Percentiles rank a stretch among this genome's conserved stretches.
phyloP scores from a whole-genome alignment of 164 flowering plant genomes.

The Taxillus chinensis region DNA sequence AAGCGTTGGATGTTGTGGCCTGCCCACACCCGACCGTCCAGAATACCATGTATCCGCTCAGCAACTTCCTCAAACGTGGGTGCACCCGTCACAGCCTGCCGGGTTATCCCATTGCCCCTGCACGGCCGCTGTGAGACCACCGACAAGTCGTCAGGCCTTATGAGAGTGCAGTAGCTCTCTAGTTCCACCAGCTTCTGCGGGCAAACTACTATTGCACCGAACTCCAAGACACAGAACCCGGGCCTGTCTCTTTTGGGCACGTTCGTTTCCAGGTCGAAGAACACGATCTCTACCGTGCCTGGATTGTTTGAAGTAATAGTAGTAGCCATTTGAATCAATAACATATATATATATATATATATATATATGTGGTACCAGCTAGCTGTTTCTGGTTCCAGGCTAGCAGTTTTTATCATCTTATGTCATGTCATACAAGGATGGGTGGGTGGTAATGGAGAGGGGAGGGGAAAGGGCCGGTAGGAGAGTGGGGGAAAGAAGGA shows the following conservation, averaged over 20 bases:
- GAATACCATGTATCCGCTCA: conserved; percentile 47
- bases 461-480: background rate
- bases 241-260: conserved; percentile 58
- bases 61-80: conserved; percentile 77
- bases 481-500: conserved; percentile 8
- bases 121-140: conserved; percentile 41
- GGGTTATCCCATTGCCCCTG: conserved; percentile 55
- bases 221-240: conserved; percentile 60
- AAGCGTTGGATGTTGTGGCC: conserved; percentile 82
- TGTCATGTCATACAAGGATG: background rate
- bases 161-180: conserved; percentile 65
- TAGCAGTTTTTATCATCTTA: background rate
- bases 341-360: too few relatives aligned
- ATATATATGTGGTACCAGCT: background rate
- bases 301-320: conserved; percentile 4
- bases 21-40: conserved; percentile 85
- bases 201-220: conserved; percentile 82
- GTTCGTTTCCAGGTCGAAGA: conserved; percentile 83
- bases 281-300: conserved; percentile 49
- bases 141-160: conserved; percentile 64
- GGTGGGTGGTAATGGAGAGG: background rate
- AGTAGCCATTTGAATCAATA: conserved; percentile 6
- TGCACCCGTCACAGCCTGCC: conserved; percentile 40
- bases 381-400: background rate
- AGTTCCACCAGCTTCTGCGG: conserved; percentile 67